Evolutionary conservation across 1,284 basidiomycete genomes (phyloP), one percentile per base, ranked within the genome.

Genomic region (Irpex lacteus): DNA sequence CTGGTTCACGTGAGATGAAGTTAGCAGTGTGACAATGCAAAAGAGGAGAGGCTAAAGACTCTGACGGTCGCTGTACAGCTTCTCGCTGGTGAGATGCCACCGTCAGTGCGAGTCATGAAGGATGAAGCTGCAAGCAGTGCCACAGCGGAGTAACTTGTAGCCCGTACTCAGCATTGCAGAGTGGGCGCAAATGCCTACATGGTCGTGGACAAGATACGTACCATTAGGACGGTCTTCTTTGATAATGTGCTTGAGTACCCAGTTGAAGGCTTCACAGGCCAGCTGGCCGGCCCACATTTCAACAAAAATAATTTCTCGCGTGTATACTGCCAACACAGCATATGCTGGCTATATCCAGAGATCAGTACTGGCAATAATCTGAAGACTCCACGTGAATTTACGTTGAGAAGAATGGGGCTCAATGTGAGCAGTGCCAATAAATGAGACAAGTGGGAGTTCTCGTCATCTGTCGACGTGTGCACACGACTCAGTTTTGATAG

Each of bases 211-310:
- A 9, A 5, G 19, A 21, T 60, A 76, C 86, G 66, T 68, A 91
- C 91, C 75, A 64, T 79, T 77, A 0, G 93, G 93, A 50, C 93
- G 83, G 19, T 87, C 85, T 71, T 94, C 81, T 71, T 87, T 88
- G 60, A 95, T 76, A 34, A 81, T 69, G 55, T 82, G 85, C 74
- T 95, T 95, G 38, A 95, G 73, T 50, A 86, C 71, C 75, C 82
- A 87, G 71, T 94, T 95, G 65, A 93, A 74, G 0, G 73, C 85
- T 73, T 95, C 94, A 59, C 89, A 90, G 2, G 82, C 78, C 55
- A 94, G 74, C 71, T 95, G 93, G 8, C 94, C 93, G 1, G 84
- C 80, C 87, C 93, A 92, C 86, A 94, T 95, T 60, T 89, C 84
- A 69, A 94, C 82, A 70, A 95, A 84, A 11, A 89, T 80, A 52